Evolutionary conservation across 1,284 basidiomycete genomes (phyloP).

Genomic region (Sparassis latifolia): DNA sequence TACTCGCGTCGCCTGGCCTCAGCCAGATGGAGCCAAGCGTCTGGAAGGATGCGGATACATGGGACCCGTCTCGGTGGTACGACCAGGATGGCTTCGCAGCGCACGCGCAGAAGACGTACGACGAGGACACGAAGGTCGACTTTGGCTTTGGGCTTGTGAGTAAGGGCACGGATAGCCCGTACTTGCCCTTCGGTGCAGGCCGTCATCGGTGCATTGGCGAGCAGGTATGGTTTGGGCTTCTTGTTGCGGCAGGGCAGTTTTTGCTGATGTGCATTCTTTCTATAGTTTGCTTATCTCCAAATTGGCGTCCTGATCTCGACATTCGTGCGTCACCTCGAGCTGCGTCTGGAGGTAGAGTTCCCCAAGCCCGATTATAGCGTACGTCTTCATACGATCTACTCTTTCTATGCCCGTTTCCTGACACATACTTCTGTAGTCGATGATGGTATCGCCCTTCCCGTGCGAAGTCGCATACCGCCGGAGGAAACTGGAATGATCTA

Average conservation of each 20-base stretch:
- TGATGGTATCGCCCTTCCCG: slow-evolving; percentile 27
- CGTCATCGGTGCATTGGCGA: slow-evolving; percentile 94
- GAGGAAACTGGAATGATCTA: slow-evolving; percentile 25
- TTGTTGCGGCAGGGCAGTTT: not conserved
- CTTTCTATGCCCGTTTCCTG: not conserved
- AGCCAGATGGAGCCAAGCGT: slow-evolving; percentile 83
- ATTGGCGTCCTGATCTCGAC: slow-evolving; percentile 81
- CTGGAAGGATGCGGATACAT: slow-evolving; percentile 73
- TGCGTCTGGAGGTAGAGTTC: slow-evolving; percentile 62
- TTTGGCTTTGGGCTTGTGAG: slow-evolving; percentile 93
- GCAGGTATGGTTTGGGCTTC: slow-evolving; percentile 45
- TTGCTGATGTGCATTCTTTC: slow-evolving; percentile 8
- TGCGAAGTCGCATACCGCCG: slow-evolving; percentile 38
- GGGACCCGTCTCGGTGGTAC: slow-evolving; percentile 84
- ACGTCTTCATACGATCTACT: slow-evolving; percentile 25
- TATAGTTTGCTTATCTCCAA: slow-evolving; percentile 92
- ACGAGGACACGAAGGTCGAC: slow-evolving; percentile 87
- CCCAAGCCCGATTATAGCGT: slow-evolving; percentile 90
- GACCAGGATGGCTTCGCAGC: slow-evolving; percentile 74
- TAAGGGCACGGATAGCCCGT: slow-evolving; percentile 87
- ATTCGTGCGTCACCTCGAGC: slow-evolving; percentile 72
- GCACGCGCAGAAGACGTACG: slow-evolving; percentile 69
- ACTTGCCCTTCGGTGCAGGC: slow-evolving; percentile 96
- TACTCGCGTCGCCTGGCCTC: slow-evolving; percentile 87
- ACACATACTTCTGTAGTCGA: slow-evolving; percentile 14